Evolutionary conservation across 2,329 filamentous ascomycete species (phyloP), one percentile per base, ranked within the genome.

Genomic region (Arachnomyces sp.): DNA sequence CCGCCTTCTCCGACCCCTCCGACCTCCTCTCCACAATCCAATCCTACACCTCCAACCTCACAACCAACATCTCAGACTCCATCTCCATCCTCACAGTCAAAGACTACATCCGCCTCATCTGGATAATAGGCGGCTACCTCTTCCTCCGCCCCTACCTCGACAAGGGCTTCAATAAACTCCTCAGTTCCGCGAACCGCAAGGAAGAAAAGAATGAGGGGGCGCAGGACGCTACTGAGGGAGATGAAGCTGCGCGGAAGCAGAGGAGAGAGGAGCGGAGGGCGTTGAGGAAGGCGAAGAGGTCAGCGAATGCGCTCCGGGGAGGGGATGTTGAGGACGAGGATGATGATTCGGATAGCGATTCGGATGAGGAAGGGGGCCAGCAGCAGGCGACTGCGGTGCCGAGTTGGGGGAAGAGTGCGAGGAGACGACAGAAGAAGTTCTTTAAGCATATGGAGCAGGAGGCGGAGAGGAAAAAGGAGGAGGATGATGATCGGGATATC

Each of bases 91-190:
- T 74, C 49, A 62, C 59, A 34, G 43, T 59, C 28, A 56, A 63
- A 44, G 69, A 71, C 50, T 74, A 68, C 62, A 66, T 92, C 52
- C 83, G 86, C 35, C 72, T 92, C 43, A 63, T 86, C 50, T 72
- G 79, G 49, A 75, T 87, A 45, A 75, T 87, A 14, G 77, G 86
- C 53, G 80, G 77, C 40, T 93, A 90, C 67, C 57, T 80, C 48
- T 73, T 92, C 38, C 54, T 87, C 16, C 79, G 86, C 1, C 85
- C 85, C 0, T 87, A 86, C 59, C 61, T 89, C 38, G 72, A 89
- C 54, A 82, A 82, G 55, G 62, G 78, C 29, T 79, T 78, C 51
- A 77, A 73, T 44, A 77, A 75, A 52, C 63, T 73, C 47, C 78
- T 58, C 25, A 61, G 63, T 3, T 54, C 50, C 3, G 55, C 60